phyloP scores from a whole-genome alignment of 2,329 filamentous ascomycete genomes.

The Cladosporium oxysporum region DNA sequence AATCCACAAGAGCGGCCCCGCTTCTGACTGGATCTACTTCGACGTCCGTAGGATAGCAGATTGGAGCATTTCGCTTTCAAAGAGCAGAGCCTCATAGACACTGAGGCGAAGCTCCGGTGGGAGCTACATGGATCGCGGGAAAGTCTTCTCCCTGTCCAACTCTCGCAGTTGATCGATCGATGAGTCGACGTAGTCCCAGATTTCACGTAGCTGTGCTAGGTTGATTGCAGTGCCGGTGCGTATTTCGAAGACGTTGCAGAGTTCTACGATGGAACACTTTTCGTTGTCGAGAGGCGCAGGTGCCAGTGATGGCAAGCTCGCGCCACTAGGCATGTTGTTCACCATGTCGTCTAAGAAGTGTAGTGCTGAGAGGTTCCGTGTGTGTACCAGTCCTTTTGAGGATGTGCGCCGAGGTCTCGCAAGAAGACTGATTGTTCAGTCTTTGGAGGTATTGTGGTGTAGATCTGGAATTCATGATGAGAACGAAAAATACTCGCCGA shows the following conservation, averaged over 20 bases:
- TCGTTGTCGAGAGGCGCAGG: neutral
- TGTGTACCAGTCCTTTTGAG: neutral
- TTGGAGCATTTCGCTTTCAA: too few species aligned
- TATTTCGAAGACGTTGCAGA: neutral
- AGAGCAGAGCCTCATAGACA: too few species aligned
- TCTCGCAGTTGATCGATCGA: neutral
- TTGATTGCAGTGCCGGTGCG: neutral
- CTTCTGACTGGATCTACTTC: too few species aligned
- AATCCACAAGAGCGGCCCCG: too few species aligned
- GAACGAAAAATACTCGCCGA: neutral
- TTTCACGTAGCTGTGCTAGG: neutral
- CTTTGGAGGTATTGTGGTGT: neutral
- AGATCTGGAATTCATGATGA: neutral
- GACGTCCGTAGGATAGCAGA: too few species aligned
- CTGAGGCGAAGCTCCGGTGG: too few species aligned
- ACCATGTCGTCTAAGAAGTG: neutral
- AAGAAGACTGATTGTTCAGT: too few species aligned
- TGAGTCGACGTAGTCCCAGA: neutral
- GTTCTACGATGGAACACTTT: neutral
- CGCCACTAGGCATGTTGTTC: neutral
- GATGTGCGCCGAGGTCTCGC: too few species aligned
- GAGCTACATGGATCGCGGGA: too few species aligned
- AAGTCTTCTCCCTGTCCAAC: neutral
- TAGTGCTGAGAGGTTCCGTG: neutral
- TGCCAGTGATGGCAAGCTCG: neutral